phyloP scores from a whole-genome alignment of 1,139 yeast species.

The Nakaseomyces kungkrabaensis region DNA sequence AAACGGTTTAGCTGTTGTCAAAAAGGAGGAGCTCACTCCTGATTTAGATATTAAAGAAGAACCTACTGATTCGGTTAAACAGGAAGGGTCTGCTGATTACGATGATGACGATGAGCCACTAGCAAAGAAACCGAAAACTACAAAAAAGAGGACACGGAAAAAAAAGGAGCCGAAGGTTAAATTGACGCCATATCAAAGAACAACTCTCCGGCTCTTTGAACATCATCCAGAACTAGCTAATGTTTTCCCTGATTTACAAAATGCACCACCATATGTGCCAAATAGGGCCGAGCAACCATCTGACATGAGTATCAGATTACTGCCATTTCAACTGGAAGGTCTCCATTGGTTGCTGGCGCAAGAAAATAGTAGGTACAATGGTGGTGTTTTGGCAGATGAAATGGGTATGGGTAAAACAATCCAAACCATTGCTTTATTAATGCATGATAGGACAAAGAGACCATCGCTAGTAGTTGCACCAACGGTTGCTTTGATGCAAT shows the following conservation, averaged over 20 bases:
- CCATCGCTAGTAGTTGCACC: conserved; percentile 94
- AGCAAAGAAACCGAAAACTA: conserved; percentile 14
- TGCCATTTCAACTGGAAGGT: conserved; percentile 93
- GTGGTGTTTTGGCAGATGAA: conserved; percentile 96
- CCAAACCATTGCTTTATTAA: conserved; percentile 80
- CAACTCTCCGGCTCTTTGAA: conserved; percentile 55
- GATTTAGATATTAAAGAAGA: conserved; percentile 17
- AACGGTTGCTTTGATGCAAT: conserved; percentile 94
- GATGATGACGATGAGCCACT: conserved; percentile 22
- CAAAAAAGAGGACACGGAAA: conserved; percentile 15
- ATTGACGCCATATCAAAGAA: conserved; percentile 55
- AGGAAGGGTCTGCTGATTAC: conserved; percentile 6
- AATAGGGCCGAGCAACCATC: conserved; percentile 67
- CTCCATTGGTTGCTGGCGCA: conserved; percentile 78
- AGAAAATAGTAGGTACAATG: conserved; percentile 64
- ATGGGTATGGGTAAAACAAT: conserved; percentile 99
- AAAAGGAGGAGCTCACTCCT: conserved; percentile 1
- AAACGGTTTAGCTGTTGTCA: not conserved
- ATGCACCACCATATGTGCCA: conserved; percentile 40
- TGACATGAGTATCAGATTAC: conserved; percentile 59
- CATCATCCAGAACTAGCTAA: conserved; percentile 69
- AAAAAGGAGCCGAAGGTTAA: conserved; percentile 31
- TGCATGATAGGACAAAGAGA: conserved; percentile 51
- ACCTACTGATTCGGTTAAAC: conserved; percentile 15
- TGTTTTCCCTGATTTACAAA: conserved; percentile 57